Conservation (phyloP, 176 grass and related monocot species). For the Pontederia crassipes region DNA sequence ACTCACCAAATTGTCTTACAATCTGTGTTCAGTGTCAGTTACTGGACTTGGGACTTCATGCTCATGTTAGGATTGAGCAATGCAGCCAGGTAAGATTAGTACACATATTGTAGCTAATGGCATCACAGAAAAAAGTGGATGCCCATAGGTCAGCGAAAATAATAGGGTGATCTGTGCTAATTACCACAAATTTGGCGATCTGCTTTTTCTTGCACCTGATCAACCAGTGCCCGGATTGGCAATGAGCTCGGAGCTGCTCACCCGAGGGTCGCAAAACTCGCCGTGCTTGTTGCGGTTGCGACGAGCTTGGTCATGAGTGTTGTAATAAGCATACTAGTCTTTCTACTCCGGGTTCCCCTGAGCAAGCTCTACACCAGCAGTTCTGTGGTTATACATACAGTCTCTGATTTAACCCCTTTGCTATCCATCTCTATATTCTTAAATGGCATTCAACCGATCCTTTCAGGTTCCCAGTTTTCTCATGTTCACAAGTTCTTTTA, state of each 20-base stretch:
- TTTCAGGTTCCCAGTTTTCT: constrained; percentile 35
- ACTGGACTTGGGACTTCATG: constrained; percentile 84
- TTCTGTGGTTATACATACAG: constrained; percentile 30
- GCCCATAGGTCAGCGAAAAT: no score
- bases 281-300: constrained; percentile 42
- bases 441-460: constrained; percentile 82
- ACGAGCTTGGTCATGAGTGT: constrained; percentile 50
- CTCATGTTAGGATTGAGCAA: constrained; percentile 80
- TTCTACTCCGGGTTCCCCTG: constrained; percentile 45
- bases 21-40: constrained; percentile 43
- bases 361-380: constrained; percentile 68
- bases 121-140: not conserved
- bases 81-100: constrained; percentile 58
- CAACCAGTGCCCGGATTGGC: constrained; percentile 45
- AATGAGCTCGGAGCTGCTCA: constrained; percentile 73
- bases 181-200: no score
- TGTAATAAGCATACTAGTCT: constrained; percentile 39
- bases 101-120: not conserved
- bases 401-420: constrained; percentile 38
- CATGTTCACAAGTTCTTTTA: no score
- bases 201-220: not conserved
- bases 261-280: constrained; percentile 50
- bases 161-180: no score
- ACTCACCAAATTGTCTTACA: not conserved
- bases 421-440: constrained; percentile 73